Conservation (phyloP, 441 rosid genomes). For the Geranium incanum region DNA sequence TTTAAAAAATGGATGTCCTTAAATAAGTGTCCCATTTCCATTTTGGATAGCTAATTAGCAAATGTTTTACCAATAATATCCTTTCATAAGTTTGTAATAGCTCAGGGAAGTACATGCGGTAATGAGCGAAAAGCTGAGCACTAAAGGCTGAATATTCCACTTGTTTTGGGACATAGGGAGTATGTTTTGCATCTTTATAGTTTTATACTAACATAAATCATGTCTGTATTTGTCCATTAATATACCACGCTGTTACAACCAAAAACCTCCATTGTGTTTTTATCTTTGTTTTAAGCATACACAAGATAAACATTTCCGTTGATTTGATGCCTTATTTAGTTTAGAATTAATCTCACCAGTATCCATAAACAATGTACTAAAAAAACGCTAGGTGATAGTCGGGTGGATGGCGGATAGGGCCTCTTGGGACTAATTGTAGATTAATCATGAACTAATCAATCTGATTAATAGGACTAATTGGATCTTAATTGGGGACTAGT, state of each 20-base stretch:
- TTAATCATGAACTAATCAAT: no score
- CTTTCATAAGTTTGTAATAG: no score
- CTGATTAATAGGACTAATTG: no score
- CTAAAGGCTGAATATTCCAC: not conserved
- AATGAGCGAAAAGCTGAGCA: not conserved
- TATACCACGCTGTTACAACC: not conserved
- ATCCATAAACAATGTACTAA: no score
- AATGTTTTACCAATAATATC: no score
- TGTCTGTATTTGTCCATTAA: not conserved
- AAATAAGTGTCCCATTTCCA: not conserved
- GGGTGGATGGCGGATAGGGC: no score
- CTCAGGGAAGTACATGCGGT: no score
- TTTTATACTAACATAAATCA: not conserved
- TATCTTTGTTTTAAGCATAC: not conserved
- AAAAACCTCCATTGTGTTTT: not conserved
- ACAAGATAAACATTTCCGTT: not conserved
- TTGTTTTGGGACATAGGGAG: no score
- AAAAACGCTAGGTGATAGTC: no score
- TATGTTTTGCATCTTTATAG: no score
- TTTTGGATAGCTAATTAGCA: not conserved
- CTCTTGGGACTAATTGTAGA: no score
- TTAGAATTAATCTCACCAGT: not conserved
- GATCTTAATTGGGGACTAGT: no score
- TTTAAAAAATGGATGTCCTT: not conserved
- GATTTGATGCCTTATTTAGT: not conserved